A percentile compares a stretch with the other conserved stretches of the same genome.
These are phyloP conservation scores for Colletotrichum melonis DNA, from an alignment of 2,329 filamentous ascomycete species.

Conservation along the genomic window DNA sequence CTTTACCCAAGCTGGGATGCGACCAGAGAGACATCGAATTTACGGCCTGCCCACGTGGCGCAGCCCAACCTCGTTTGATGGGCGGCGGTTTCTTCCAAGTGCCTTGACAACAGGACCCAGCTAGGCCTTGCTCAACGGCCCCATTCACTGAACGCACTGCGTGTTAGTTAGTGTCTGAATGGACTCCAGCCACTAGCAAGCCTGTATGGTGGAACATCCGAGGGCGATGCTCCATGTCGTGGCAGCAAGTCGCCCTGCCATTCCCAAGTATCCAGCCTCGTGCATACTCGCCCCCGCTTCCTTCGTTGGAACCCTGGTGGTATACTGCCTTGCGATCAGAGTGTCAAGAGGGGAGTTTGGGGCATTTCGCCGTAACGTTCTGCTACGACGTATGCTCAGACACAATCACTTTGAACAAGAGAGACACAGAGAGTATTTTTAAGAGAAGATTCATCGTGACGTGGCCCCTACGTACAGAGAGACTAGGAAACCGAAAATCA, in stretches of 20 bases:
- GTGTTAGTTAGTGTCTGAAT: neutral
- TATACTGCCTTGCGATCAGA: neutral
- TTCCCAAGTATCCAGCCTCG: slow-evolving; percentile 17
- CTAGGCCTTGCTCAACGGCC: no score
- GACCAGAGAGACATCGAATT: neutral
- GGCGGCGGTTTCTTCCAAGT: neutral
- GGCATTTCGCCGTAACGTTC: neutral
- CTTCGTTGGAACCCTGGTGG: neutral
- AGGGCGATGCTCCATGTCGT: slow-evolving; percentile 16
- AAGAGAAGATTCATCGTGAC: slow-evolving; percentile 37
- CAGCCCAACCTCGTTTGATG: slow-evolving; percentile 15
- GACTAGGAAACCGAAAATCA: slow-evolving; percentile 38
- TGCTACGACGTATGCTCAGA: neutral
- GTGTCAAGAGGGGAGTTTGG: no score
- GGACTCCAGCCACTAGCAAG: slow-evolving; percentile 11
- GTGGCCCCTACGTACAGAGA: slow-evolving; percentile 38
- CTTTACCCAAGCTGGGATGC: neutral
- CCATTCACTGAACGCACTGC: neutral
- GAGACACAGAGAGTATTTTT: neutral
- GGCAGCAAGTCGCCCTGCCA: slow-evolving; percentile 4
- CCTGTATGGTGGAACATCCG: slow-evolving; percentile 20
- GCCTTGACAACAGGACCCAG: neutral
- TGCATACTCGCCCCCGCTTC: slow-evolving; percentile 24
- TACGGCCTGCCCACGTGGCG: slow-evolving; percentile 25
- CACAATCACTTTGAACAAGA: neutral